These are phyloP conservation scores for Plasmodium ovale DNA, from an alignment of 169 alveolate genomes.

Conservation along the genomic window DNA sequence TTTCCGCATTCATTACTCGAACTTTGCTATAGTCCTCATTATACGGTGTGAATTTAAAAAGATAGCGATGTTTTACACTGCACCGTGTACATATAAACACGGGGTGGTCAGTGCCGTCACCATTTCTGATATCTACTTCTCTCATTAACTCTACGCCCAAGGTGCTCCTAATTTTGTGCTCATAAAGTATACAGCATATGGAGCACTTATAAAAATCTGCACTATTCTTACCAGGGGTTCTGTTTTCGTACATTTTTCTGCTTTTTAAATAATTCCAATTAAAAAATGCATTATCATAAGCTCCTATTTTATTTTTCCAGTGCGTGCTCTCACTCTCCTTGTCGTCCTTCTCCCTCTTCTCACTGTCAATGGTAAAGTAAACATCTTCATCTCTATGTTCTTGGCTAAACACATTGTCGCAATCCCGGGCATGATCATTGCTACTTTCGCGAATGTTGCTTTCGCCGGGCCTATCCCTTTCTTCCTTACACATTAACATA, in stretches of 20 bases:
- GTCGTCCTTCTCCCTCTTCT: neutral
- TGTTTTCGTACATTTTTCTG: too few species aligned
- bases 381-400: neutral
- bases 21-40: neutral
- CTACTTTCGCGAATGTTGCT: neutral
- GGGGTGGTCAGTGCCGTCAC: neutral
- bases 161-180: neutral
- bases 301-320: conserved; percentile 52
- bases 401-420: too few species aligned
- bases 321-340: conserved; percentile 6
- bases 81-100: conserved; percentile 27
- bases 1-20: neutral
- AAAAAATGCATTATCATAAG: conserved; percentile 21
- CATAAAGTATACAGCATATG: conserved; percentile 51
- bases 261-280: conserved; percentile 28
- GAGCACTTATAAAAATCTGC: conserved; percentile 38
- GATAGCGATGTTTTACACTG: conserved; percentile 6
- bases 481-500: too few species aligned
- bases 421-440: too few species aligned
- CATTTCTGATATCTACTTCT: neutral
- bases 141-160: neutral
- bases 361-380: conserved; percentile 18
- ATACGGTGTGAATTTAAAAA: neutral
- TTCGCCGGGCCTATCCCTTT: neutral
- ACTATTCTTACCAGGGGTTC: neutral